Evolutionary conservation across 805 yeast genomes (phyloP).

Genomic region (Candida silvatica): DNA sequence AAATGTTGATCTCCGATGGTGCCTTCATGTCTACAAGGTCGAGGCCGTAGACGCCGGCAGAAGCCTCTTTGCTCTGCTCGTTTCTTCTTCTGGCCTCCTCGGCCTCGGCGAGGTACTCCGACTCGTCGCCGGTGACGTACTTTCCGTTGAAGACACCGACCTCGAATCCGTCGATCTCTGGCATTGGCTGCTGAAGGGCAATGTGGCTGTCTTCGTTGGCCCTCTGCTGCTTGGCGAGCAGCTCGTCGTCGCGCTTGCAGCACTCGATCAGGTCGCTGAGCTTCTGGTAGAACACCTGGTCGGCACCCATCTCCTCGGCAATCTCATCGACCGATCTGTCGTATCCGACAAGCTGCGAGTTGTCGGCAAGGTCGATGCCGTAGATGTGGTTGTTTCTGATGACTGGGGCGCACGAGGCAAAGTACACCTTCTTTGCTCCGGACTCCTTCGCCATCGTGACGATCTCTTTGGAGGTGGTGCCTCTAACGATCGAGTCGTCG

Average conservation of each 20-base stretch:
- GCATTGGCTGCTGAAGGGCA: conserved; percentile 11
- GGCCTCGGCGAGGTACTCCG: conserved; percentile 69
- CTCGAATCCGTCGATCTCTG: conserved; percentile 59
- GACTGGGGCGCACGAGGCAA: conserved; percentile 98
- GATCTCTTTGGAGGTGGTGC: conserved; percentile 94
- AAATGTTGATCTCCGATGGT: conserved; percentile 54
- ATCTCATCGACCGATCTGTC: conserved; percentile 68
- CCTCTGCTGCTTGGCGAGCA: conserved; percentile 27
- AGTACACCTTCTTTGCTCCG: conserved; percentile 90
- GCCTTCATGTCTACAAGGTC: conserved; percentile 67
- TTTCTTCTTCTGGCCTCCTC: conserved; percentile 79
- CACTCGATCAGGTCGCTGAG: conserved; percentile 77
- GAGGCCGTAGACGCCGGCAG: conserved; percentile 31
- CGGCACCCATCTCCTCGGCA: conserved; percentile 78
- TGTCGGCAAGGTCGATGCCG: conserved; percentile 96
- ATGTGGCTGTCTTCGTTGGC: conserved; percentile 25
- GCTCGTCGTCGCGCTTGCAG: conserved; percentile 38
- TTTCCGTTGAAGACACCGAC: conserved; percentile 95
- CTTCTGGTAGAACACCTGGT: conserved; percentile 81
- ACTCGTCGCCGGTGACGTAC: conserved; percentile 91
- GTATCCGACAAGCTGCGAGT: conserved; percentile 87
- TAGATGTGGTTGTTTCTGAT: conserved; percentile 92
- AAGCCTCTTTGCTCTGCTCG: conserved; percentile 56
- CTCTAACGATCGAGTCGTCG: conserved; percentile 96
- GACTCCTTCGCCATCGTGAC: conserved; percentile 98